phyloP scores from a whole-genome alignment of 257 asterid genomes.

The Nicotiana undulata region DNA sequence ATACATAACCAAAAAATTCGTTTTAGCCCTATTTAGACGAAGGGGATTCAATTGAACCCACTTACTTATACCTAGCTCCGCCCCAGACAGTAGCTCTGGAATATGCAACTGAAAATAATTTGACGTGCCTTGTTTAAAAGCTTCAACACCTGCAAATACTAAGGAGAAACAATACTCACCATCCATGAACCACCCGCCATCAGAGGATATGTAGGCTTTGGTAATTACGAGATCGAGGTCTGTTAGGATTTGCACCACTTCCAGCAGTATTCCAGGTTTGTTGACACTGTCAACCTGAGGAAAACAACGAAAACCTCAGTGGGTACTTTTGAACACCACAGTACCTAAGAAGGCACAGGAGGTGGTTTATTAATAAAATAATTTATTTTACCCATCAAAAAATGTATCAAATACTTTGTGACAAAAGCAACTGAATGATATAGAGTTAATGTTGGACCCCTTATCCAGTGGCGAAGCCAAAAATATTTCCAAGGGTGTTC shows the following conservation, averaged over 20 bases:
- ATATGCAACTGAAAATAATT: constrained; percentile 1
- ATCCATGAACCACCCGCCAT: constrained; percentile 99
- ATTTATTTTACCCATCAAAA: background rate
- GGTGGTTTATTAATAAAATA: background rate
- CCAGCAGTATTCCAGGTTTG: constrained; percentile 93
- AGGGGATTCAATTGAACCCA: too few relatives aligned
- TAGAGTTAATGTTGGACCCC: background rate
- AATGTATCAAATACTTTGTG: background rate
- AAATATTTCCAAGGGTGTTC: too few relatives aligned
- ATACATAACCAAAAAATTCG: too few relatives aligned
- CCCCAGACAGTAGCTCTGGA: background rate
- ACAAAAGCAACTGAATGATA: background rate
- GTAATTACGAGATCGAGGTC: constrained; percentile 88
- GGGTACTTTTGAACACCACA: constrained; percentile 2
- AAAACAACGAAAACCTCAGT: constrained; percentile 5
- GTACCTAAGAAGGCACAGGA: background rate
- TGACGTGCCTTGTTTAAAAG: background rate
- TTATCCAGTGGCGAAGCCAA: too few relatives aligned
- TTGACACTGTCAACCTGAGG: constrained; percentile 94
- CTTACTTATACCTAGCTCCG: too few relatives aligned
- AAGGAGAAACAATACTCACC: constrained; percentile 38
- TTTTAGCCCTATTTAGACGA: too few relatives aligned
- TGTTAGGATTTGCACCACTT: constrained; percentile 95
- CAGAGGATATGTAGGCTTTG: constrained; percentile 95
- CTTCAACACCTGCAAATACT: constrained; percentile 3